Conservation (phyloP, 768 basidiomycete genomes). For the Gloeophyllum trabeum region DNA sequence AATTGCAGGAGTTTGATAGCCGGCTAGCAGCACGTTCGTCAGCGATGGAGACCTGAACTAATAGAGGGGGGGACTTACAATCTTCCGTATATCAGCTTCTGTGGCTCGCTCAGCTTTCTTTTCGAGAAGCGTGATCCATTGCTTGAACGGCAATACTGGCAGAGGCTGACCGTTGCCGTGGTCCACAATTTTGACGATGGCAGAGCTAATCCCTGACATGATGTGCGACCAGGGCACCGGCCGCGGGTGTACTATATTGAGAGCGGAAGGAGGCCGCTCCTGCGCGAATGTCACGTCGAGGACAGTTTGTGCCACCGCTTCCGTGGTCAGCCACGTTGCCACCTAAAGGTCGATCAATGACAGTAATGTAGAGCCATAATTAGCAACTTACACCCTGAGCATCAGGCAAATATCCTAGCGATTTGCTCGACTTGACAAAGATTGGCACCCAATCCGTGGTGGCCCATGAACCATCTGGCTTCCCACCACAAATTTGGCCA, state of each 20-base stretch:
- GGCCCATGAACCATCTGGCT: no score
- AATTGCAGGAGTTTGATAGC: not conserved
- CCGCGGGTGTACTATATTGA: conserved; percentile 28
- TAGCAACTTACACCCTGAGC: no score
- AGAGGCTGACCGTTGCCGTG: conserved; percentile 8
- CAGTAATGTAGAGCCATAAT: no score
- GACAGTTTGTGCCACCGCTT: conserved; percentile 20
- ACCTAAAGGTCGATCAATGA: no score
- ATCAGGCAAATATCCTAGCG: no score
- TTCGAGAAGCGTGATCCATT: not conserved
- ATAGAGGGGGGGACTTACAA: no score
- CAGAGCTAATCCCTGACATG: conserved; percentile 14
- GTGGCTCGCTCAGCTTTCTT: not conserved
- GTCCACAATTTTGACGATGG: conserved; percentile 9
- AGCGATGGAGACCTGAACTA: no score
- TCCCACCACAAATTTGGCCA: no score
- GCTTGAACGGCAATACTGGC: conserved; percentile 1
- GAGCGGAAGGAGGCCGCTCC: conserved; percentile 10
- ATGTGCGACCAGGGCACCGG: conserved; percentile 19
- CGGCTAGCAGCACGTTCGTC: no score
- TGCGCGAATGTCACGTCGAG: conserved; percentile 19
- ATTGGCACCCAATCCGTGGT: no score
- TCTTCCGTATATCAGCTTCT: no score
- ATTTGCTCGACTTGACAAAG: no score
- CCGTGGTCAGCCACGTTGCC: conserved; percentile 25